phyloP scores from a whole-genome alignment of 768 basidiomycete species.

The Mycena crocata region DNA sequence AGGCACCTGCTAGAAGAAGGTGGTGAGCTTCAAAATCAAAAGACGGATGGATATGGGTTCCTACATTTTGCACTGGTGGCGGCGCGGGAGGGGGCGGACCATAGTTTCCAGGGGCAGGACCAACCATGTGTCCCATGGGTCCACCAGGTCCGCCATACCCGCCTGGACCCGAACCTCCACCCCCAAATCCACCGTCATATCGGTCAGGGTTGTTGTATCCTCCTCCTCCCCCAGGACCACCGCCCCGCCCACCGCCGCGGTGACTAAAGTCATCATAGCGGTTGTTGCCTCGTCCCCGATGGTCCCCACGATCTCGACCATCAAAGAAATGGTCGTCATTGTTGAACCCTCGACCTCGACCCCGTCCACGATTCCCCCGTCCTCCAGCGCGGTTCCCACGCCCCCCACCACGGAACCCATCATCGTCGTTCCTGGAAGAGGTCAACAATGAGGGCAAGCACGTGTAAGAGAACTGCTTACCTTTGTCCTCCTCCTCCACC shows the following conservation, averaged over 20 bases:
- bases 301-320: conserved; percentile 44
- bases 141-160: conserved; percentile 22
- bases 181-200: conserved; percentile 51
- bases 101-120: conserved; percentile 33
- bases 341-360: conserved; percentile 55
- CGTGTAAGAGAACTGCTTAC: conserved; percentile 17
- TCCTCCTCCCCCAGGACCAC: conserved; percentile 46
- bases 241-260: conserved; percentile 41
- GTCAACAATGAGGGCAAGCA: not conserved
- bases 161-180: conserved; percentile 37
- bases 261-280: conserved; percentile 53
- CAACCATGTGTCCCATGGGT: conserved; percentile 10
- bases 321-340: conserved; percentile 51
- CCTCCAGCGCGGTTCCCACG: conserved; percentile 41
- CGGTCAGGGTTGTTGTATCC: conserved; percentile 54
- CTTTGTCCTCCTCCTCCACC: conserved; percentile 45
- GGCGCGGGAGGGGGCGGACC: conserved; percentile 47
- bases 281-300: conserved; percentile 41
- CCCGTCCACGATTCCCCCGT: conserved; percentile 48
- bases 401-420: conserved; percentile 53
- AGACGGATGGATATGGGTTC: not conserved
- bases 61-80: conserved; percentile 25
- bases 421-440: conserved; percentile 37
- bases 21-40: conserved; percentile 7
- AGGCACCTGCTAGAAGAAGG: conserved; percentile 49